These are phyloP conservation scores for Sarocladiaceae sp. DNA, from an alignment of 2,329 filamentous ascomycete genomes.

Conservation along the genomic window DNA sequence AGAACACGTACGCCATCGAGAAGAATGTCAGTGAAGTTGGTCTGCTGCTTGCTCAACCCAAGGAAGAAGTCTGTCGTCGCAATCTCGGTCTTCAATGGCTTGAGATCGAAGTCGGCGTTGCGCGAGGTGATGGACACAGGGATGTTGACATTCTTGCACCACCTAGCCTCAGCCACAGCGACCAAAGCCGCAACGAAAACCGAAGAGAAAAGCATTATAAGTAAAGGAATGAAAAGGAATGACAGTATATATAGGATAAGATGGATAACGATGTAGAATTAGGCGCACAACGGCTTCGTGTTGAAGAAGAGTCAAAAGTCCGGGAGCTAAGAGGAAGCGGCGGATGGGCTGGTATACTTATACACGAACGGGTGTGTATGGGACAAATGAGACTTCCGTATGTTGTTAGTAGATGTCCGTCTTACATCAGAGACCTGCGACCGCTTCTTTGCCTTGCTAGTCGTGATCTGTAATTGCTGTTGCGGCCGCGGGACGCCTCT, in stretches of 20 bases:
- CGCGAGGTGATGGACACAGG: conserved; percentile 50
- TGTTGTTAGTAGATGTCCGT: neutral
- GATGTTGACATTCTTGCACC: conserved; percentile 48
- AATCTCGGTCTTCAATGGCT: conserved; percentile 45
- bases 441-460: too few relatives aligned
- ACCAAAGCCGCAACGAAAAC: conserved; percentile 9
- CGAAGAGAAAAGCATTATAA: conserved; percentile 11
- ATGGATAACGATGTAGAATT: conserved; percentile 7
- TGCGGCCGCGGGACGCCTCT: too few relatives aligned
- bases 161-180: conserved; percentile 23
- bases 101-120: conserved; percentile 48
- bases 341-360: neutral
- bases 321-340: neutral
- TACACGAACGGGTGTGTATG: neutral
- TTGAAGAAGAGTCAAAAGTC: neutral
- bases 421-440: neutral
- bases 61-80: conserved; percentile 55
- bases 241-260: conserved; percentile 7
- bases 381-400: conserved; percentile 2
- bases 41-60: conserved; percentile 41
- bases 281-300: neutral
- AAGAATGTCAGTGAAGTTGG: conserved; percentile 41
- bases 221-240: conserved; percentile 2
- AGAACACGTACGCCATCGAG: conserved; percentile 37
- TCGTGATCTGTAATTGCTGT: too few relatives aligned